Base-by-base conservation (phyloP, 1,284 basidiomycete genomes). In the Ganoderma resinaceum region DNA sequence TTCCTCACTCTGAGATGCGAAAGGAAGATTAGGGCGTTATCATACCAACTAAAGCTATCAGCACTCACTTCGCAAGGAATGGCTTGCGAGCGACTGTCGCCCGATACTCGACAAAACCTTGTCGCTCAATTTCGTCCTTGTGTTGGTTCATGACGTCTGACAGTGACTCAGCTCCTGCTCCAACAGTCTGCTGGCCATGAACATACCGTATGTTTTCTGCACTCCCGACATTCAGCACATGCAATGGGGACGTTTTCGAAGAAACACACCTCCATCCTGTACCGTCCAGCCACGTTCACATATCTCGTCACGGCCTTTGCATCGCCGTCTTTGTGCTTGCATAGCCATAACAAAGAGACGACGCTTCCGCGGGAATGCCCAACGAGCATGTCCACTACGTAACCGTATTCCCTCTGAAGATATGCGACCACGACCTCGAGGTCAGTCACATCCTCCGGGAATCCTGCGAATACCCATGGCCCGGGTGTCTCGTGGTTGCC, bases 401-500 rank as follows among this genome's bases (percentile, higher is more conserved):
- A 95, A 4, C 90, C 91, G 70, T 87, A 88, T 37, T 80, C 79
- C 20, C 72, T 74, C 66, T 83, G 84, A 29, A 94, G 84, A 75
- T 89, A 86, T 42, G 83, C 82, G n/a, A 89, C 89, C 11, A 93
- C 91, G 1, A 83, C 83, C 65, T 84, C 78, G 37, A 95, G 78
- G 78, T 95, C 93, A 70, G 85, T 82, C 1, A 91, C 71, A 73
- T 93, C 92, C 57, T 88, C 83, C 2, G 78, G 75, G 58, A 94
- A 78, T 6, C 83, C 84, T 7, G 86, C 85, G 67, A 88, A 81
- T 72, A 80, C 83, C 89, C 89, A 92, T 38, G 79, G 78, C n/a
- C 92, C 93, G 16, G 85, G 83, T 3, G 89, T 90, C 79, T 95
- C 92, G 76, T 92, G 88, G 78, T 89, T 91, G 18, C 92, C 93